Base-by-base conservation (phyloP, 495 filamentous ascomycete genomes). In the Hypomontagnella monticulosa region DNA sequence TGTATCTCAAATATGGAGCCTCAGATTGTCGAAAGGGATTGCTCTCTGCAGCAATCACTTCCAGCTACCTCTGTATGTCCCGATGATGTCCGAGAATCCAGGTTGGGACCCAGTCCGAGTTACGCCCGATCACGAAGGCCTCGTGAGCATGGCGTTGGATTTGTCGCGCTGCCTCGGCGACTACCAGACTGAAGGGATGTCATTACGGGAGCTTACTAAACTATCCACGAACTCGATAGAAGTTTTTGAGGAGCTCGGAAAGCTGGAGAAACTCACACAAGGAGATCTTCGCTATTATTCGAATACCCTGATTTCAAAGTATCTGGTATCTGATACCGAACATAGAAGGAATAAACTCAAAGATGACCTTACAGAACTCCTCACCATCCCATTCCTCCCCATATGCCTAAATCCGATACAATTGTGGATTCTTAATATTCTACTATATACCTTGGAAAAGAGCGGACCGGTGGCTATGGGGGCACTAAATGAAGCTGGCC, bases 221-320 rank as follows among this genome's bases (percentile, higher is more conserved):
- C 12, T 60, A 33, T 66, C 56, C 7, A 23, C 14, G 16, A 50
- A 50, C 6, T 49, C 56, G 9, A 4, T 5, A 6, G 37, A 27
- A 3, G 49, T 50, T 15, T 66, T 61, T 36, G 49, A 55, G 18
- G 50, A 66, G n/a, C 49, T 66, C 12, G 15, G 56, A 4, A 51
- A 56, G 0, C 56, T 60, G 15, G 56, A 66, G 36, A 66, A 50
- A 4, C 0, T 48, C 3, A 49, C 10, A 5, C 63, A 66, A 50
- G 63, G 56, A 14, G 63, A 66, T 56, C 19, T 32, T 1, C 37
- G 4, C n/a, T 36, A 51, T 12, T 61, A 60, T 38, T 48, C 36
- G 10, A 33, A 46, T 9, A 66, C 63, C 4, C 15, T 66, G 30
- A 14, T 43, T 1, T 54, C 63, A 4, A 60, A 10, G 33, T 66